Conservation (phyloP, 345 rosid genomes). For the Pugionium dolabratum region DNA sequence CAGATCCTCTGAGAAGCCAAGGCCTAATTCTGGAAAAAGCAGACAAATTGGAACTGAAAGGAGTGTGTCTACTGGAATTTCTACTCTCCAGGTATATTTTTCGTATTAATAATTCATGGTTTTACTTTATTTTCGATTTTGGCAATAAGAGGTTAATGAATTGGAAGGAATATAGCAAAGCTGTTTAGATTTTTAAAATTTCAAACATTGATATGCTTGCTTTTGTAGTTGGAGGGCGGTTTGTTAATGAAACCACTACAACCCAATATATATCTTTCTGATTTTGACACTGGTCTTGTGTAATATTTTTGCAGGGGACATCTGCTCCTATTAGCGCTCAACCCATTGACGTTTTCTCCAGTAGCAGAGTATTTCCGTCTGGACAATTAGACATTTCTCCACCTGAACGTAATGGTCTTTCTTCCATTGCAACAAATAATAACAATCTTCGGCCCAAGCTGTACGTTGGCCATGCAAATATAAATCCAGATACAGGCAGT, state of each 20-base stretch:
- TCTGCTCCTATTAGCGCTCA: conserved; percentile 51
- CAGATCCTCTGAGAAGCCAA: conserved; percentile 49
- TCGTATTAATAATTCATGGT: neutral
- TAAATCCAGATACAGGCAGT: conserved; percentile 44
- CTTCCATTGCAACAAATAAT: conserved; percentile 48
- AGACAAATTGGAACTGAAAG: conserved; percentile 46
- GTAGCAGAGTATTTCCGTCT: conserved; percentile 50
- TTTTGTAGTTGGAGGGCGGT: conserved; percentile 2
- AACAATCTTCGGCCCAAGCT: conserved; percentile 56
- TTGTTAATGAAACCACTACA: neutral
- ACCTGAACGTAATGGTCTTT: conserved; percentile 44
- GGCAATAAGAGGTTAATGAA: neutral
- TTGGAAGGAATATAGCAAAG: neutral
- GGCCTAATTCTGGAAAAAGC: conserved; percentile 50
- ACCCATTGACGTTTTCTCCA: conserved; percentile 44
- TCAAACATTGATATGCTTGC: neutral
- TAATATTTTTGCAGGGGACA: conserved; percentile 55
- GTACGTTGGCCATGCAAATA: conserved; percentile 44
- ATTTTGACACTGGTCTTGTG: conserved; percentile 22
- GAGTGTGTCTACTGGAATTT: conserved; percentile 46
- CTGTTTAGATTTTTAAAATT: neutral
- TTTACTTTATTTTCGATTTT: neutral
- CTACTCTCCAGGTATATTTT: conserved; percentile 54
- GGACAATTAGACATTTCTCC: conserved; percentile 49
- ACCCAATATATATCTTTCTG: neutral